Conservation (phyloP, 352 stramenopile species). For the Pythium phragmiticola region DNA sequence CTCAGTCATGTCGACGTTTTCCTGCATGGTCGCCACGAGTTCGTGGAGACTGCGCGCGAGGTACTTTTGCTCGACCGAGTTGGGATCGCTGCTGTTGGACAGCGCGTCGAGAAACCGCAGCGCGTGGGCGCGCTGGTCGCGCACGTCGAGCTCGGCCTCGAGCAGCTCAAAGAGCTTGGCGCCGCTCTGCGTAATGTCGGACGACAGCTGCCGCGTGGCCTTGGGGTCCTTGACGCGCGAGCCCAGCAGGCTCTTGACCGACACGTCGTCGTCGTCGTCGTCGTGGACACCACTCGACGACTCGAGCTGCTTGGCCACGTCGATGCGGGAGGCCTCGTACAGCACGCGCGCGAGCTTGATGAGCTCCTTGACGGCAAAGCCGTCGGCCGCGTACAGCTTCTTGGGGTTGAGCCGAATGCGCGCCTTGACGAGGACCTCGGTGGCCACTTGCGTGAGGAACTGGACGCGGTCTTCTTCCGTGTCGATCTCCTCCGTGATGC, state of each 20-base stretch:
- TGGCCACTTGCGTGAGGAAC: conserved; percentile 89
- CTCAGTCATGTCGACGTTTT: conserved; percentile 87
- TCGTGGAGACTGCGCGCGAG: conserved; percentile 86
- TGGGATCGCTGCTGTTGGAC: conserved; percentile 74
- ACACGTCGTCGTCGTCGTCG: conserved; percentile 74
- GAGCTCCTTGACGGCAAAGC: conserved; percentile 92
- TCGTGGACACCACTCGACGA: conserved; percentile 17
- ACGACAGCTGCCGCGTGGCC: conserved; percentile 86
- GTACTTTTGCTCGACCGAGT: conserved; percentile 83
- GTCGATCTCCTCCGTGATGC: conserved; percentile 92
- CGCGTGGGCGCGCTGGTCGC: conserved; percentile 72
- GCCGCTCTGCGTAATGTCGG: conserved; percentile 93
- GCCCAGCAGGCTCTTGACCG: conserved; percentile 64
- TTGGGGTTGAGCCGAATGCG: conserved; percentile 94
- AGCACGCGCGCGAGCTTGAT: conserved; percentile 94
- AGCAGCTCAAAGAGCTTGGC: conserved; percentile 93
- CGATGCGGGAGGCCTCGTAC: conserved; percentile 86
- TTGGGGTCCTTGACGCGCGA: conserved; percentile 89
- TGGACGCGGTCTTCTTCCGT: conserved; percentile 94
- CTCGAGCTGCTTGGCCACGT: conserved; percentile 53
- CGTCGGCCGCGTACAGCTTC: conserved; percentile 95
- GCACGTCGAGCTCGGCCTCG: conserved; percentile 88
- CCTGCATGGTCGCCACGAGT: conserved; percentile 67
- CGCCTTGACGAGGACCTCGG: conserved; percentile 86
- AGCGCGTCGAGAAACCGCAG: conserved; percentile 93